Evolutionary conservation across 495 filamentous ascomycete species (phyloP), one percentile per base, ranked within the genome.

Genomic region (Chaetomidium leptoderma): DNA sequence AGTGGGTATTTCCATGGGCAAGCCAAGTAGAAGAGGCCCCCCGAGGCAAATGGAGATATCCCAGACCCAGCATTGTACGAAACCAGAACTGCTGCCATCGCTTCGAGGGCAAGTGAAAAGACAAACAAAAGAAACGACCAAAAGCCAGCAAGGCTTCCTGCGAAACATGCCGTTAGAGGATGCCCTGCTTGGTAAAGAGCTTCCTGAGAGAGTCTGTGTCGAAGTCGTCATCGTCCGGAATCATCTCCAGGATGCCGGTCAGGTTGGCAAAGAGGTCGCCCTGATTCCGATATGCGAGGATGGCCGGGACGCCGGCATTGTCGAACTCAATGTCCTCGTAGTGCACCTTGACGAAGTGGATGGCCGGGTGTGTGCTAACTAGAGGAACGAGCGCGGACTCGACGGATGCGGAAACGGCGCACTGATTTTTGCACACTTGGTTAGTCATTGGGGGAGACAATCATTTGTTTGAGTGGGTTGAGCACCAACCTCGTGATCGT

Each of bases 291-390:
- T 98, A 98, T 1, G 88, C 92, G 39, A 98, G 76, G 23, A 98
- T 75, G 8, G 93, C 92, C 1, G 93, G 93, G 0, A 93, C 89
- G 55, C 88, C 84, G 54, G 91, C 89, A 58, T 88, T 83, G 67
- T 95, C 90, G 81, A 97, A 97, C 70, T 97, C 95, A 29, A 95
- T 92, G 58, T 96, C 95, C 53, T 88, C 84, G 68, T 89, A 88
- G 72, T 95, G 89, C 30, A 97, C 81, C 70, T 92, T 93, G 71
- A 97, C 81, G 66, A 98, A 97, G 61, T 88, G 89, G 37, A 87
- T 84, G 29, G 84, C 77, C 26, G 80, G 73, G 62, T 97, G 76
- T 55, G 79, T 76, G 53, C 78, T 74, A 43, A 92, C 89, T 30
- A 98, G 78, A 3, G 82, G 82, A 30, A 76, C 77, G 39, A 98